Conservation (phyloP, 2,329 filamentous ascomycete genomes). For the Trichophyton mentagrophytes region DNA sequence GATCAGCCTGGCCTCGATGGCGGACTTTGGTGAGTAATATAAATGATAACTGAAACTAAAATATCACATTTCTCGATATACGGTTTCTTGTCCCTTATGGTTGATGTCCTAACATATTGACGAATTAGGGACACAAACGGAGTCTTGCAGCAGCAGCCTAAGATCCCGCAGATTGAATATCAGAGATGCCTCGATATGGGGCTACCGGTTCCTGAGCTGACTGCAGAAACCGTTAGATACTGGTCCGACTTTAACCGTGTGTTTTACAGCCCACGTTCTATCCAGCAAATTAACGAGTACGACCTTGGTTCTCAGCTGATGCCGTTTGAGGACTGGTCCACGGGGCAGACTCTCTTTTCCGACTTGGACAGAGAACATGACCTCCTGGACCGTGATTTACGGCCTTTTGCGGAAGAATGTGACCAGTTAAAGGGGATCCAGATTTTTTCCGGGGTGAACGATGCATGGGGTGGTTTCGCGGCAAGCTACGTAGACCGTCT, state of each 20-base stretch:
- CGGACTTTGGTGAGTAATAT: slow-evolving; percentile 32
- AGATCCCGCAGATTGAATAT: slow-evolving; percentile 60
- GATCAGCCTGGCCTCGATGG: slow-evolving; percentile 21
- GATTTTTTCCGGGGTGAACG: slow-evolving; percentile 56
- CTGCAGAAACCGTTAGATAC: slow-evolving; percentile 63
- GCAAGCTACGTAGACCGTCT: slow-evolving; percentile 62
- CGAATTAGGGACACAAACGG: slow-evolving; percentile 49
- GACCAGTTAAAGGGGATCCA: slow-evolving; percentile 86
- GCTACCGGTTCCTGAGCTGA: slow-evolving; percentile 49
- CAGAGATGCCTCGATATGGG: slow-evolving; percentile 68
- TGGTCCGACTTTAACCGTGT: slow-evolving; percentile 93
- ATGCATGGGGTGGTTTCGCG: slow-evolving; percentile 71
- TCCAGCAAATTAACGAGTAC: slow-evolving; percentile 77
- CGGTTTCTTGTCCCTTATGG: background rate
- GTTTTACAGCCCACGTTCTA: slow-evolving; percentile 81
- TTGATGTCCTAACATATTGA: background rate
- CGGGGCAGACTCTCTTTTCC: slow-evolving; percentile 63
- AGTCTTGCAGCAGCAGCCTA: slow-evolving; percentile 53
- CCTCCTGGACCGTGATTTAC: slow-evolving; percentile 75
- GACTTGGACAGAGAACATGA: slow-evolving; percentile 68
- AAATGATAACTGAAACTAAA: background rate
- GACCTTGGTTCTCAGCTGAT: slow-evolving; percentile 66
- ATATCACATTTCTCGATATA: background rate
- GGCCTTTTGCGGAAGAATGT: slow-evolving; percentile 82
- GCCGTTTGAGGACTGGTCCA: slow-evolving; percentile 66